Conservation (phyloP, 257 asterid species). For the Capsicum chinense region DNA sequence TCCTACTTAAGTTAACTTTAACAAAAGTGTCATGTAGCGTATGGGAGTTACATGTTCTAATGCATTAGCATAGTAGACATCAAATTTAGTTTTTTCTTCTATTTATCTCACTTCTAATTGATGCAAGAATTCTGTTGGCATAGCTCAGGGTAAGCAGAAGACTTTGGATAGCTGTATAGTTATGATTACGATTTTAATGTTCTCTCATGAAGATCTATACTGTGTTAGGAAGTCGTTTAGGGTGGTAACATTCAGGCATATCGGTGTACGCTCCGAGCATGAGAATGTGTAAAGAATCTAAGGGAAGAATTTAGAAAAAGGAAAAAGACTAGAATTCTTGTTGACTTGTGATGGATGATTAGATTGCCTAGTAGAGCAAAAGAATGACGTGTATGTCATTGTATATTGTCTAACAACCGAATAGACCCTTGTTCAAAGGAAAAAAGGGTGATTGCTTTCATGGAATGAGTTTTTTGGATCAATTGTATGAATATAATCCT, state of each 20-base stretch:
- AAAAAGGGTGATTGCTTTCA: neutral
- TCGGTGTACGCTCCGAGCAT: neutral
- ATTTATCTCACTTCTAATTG: neutral
- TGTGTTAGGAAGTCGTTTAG: constrained; percentile 5
- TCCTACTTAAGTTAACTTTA: neutral
- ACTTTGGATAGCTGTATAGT: neutral
- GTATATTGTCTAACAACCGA: neutral
- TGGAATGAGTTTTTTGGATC: neutral
- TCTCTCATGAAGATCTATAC: constrained; percentile 15
- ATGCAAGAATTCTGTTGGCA: neutral
- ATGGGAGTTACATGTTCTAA: neutral
- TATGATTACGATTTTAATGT: constrained; percentile 18
- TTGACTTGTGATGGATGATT: constrained; percentile 15
- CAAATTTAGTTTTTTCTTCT: constrained; percentile 1
- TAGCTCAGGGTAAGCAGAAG: constrained; percentile 18
- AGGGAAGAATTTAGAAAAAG: neutral
- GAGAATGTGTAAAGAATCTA: neutral
- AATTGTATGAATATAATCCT: neutral
- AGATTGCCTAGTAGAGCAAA: neutral
- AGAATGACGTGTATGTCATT: neutral
- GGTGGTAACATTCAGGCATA: neutral
- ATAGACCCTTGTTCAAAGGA: constrained; percentile 10
- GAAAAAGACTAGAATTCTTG: neutral
- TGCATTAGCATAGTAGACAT: constrained; percentile 10
- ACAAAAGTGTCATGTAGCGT: neutral